Base-by-base conservation (phyloP, 805 yeast genomes). In the Diddensiella transvaalensis region DNA sequence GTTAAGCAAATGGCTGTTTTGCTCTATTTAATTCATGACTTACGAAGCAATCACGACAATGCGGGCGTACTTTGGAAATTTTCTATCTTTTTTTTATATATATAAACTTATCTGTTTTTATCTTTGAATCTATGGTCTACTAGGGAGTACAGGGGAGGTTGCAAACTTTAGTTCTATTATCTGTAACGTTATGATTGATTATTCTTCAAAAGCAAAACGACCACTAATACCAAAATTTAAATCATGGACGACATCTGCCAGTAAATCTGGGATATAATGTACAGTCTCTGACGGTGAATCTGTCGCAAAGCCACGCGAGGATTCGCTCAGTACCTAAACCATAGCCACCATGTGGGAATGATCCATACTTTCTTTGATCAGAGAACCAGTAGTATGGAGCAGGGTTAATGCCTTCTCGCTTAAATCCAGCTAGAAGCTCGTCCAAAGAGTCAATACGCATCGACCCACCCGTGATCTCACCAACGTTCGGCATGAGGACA, bases 291-390 rank as follows among this genome's bases (percentile, higher is more conserved):
- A 93, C 99, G 29, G 99, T 95, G 76, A 81, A 93, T 71, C 99
- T 79, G 79, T 90, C 84, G 75, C 96, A 89, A 66, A 93, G 78
- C 99, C 99, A 93, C 35, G 99, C 99, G 60, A 93, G 77, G 63
- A 93, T 87, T 73, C 99, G 85, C 75, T 93, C 99, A 30, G 96
- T 88, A 58, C 99, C 99, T 57, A 93, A 72, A 63, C 99, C 99
- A 73, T 93, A 93, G 59, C 99, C 99, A 69, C 99, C 99, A 66
- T 93, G 99, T 36, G 97, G 97, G 72, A 87, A 86, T 10, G 97
- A 85, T 69, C 99, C 99, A 72, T 93, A 93, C 72, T 85, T 84
- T 72, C 99, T 83, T 73, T 85, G 91, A 67, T 93, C 99, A 50
- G 80, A 80, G 72, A 87, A 95, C 97, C 97, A 93, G 77, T 91